phyloP scores from a whole-genome alignment of 768 basidiomycete species.

The Pulveroboletus sp. region DNA sequence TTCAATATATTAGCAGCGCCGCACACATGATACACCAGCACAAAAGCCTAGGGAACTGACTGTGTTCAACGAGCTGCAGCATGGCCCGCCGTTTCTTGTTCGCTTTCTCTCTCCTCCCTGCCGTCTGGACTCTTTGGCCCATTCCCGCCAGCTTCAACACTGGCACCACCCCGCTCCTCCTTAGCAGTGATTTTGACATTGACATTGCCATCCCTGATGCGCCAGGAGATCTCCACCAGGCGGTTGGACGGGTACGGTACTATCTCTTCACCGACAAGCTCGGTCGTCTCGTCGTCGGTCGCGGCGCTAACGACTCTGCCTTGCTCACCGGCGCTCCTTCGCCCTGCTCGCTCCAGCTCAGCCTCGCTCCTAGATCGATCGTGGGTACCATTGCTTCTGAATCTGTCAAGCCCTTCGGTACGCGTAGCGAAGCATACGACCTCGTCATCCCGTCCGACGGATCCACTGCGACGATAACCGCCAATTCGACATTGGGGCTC shows the following conservation, averaged over 20 bases:
- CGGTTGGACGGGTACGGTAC: conserved; percentile 27
- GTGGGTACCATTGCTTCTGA: conserved; percentile 33
- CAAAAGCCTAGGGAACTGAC: not conserved
- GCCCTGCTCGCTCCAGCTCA: conserved; percentile 26
- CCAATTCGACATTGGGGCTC: conserved; percentile 47
- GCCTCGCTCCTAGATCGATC: conserved; percentile 14
- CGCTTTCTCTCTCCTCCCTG: conserved; percentile 9
- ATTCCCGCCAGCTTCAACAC: conserved; percentile 25
- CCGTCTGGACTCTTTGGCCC: conserved; percentile 29
- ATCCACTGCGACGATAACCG: conserved; percentile 32
- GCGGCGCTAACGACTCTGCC: conserved; percentile 31
- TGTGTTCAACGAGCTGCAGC: not conserved
- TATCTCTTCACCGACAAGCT: conserved; percentile 35
- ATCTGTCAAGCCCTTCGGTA: conserved; percentile 30
- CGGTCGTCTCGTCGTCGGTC: conserved; percentile 38
- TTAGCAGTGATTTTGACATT: conserved; percentile 27
- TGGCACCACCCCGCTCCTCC: conserved; percentile 20
- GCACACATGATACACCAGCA: not conserved
- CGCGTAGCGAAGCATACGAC: conserved; percentile 42
- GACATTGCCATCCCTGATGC: conserved; percentile 21
- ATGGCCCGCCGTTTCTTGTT: conserved; percentile 4
- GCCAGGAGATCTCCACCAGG: conserved; percentile 33
- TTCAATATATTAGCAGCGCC: not conserved
- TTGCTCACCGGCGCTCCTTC: conserved; percentile 23
- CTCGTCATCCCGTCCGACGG: conserved; percentile 38